A percentile compares a stretch with the other conserved stretches of the same genome.
These are phyloP conservation scores for Chrysanthemum lavandulifolium DNA, from an alignment of 129 eudicot species.

Conservation along the genomic window DNA sequence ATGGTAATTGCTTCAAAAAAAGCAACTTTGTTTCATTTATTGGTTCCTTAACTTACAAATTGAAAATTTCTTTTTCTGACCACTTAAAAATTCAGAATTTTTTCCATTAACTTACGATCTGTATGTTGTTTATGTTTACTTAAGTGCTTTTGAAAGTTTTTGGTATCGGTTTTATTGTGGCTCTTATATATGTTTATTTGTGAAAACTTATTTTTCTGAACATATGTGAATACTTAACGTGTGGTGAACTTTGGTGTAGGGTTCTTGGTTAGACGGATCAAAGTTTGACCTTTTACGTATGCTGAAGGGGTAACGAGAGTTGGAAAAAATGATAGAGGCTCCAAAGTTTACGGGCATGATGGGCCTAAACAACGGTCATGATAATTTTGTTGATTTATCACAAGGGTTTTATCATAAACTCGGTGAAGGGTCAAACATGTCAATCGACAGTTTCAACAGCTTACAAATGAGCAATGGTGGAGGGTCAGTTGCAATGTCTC, in stretches of 20 bases:
- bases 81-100: no score
- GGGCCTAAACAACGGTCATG: slow-evolving; percentile 61
- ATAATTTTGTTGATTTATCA: slow-evolving; percentile 54
- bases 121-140: neutral
- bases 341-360: slow-evolving; percentile 84
- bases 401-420: slow-evolving; percentile 77
- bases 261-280: slow-evolving; percentile 11
- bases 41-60: neutral
- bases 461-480: slow-evolving; percentile 80
- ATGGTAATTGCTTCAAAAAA: neutral
- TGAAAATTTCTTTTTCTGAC: neutral
- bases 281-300: slow-evolving; percentile 27
- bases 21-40: slow-evolving; percentile 2
- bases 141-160: no score
- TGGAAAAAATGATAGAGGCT: slow-evolving; percentile 75
- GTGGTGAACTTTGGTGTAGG: slow-evolving; percentile 11
- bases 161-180: neutral
- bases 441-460: slow-evolving; percentile 77
- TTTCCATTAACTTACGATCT: no score
- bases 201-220: neutral
- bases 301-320: slow-evolving; percentile 39
- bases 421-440: slow-evolving; percentile 88
- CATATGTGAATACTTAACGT: neutral
- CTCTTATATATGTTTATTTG: neutral
- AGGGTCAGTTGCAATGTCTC: slow-evolving; percentile 93